Conservation (phyloP, 2,329 filamentous ascomycete genomes). For the Fusarium paranaense region DNA sequence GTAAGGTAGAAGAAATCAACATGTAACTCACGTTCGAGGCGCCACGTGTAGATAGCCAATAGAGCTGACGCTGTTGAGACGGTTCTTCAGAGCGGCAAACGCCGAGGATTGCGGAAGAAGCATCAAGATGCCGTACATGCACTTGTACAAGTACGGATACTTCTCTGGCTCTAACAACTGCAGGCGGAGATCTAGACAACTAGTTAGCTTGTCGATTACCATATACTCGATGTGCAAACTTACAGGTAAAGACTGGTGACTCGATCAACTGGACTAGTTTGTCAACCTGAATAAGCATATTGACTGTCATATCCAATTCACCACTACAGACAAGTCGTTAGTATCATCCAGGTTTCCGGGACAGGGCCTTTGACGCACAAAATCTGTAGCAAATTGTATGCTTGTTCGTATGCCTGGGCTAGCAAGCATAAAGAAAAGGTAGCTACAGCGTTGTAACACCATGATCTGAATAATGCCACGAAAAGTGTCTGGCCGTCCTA, state of each 20-base stretch:
- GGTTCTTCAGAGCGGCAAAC: constrained; percentile 95
- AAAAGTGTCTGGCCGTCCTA: constrained; percentile 96
- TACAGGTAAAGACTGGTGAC: constrained; percentile 97
- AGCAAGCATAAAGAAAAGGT: constrained; percentile 96
- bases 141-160: constrained; percentile 96
- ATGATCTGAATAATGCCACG: constrained; percentile 91
- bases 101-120: constrained; percentile 97
- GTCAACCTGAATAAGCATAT: constrained; percentile 98
- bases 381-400: constrained; percentile 94
- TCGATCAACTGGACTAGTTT: constrained; percentile 97
- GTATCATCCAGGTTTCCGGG: neutral
- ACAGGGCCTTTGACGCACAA: constrained; percentile 70
- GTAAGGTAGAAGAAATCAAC: neutral
- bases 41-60: constrained; percentile 94
- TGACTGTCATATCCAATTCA: constrained; percentile 98
- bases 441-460: constrained; percentile 98
- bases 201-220: neutral
- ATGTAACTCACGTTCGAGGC: constrained; percentile 72
- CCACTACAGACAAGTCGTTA: constrained; percentile 67
- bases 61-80: constrained; percentile 95
- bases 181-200: constrained; percentile 80
- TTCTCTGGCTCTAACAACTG: constrained; percentile 96
- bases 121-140: constrained; percentile 96
- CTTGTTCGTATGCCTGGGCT: constrained; percentile 97
- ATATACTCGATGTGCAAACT: constrained; percentile 46